These are phyloP conservation scores for Aspergillus persii DNA, from an alignment of 2,329 filamentous ascomycete genomes.

Conservation along the genomic window DNA sequence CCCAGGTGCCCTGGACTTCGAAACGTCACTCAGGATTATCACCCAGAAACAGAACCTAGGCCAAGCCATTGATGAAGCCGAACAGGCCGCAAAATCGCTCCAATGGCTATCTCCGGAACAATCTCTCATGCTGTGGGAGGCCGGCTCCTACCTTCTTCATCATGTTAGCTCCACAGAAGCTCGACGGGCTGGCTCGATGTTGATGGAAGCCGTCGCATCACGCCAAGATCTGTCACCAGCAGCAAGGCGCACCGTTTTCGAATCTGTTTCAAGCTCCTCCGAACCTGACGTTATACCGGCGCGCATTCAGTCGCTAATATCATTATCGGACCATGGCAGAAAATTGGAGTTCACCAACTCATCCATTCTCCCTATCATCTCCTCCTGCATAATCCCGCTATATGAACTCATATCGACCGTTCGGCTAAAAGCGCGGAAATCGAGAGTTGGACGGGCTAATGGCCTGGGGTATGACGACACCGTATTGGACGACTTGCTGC, in stretches of 20 bases:
- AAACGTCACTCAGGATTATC: slow-evolving; percentile 35
- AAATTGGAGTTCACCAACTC: slow-evolving; percentile 41
- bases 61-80: slow-evolving; percentile 41
- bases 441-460: slow-evolving; percentile 31
- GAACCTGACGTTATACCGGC: slow-evolving; percentile 38
- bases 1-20: slow-evolving; percentile 33
- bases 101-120: slow-evolving; percentile 41
- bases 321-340: slow-evolving; percentile 43
- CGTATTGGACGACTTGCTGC: slow-evolving; percentile 39
- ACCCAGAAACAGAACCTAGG: slow-evolving; percentile 33
- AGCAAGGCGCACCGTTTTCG: slow-evolving; percentile 34
- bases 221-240: slow-evolving; percentile 40
- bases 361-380: slow-evolving; percentile 40
- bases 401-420: slow-evolving; percentile 36
- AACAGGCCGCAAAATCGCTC: slow-evolving; percentile 31
- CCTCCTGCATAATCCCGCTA: slow-evolving; percentile 39
- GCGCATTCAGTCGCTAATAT: slow-evolving; percentile 39
- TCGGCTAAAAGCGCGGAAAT: slow-evolving; percentile 39
- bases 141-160: slow-evolving; percentile 37
- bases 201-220: slow-evolving; percentile 37
- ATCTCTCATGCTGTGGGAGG: slow-evolving; percentile 40
- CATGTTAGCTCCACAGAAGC: slow-evolving; percentile 36
- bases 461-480: slow-evolving; percentile 34
- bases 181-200: slow-evolving; percentile 32
- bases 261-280: slow-evolving; percentile 34